Conservation (phyloP, 2,329 filamentous ascomycete genomes). For the Ascochyta viciae-villosae region DNA sequence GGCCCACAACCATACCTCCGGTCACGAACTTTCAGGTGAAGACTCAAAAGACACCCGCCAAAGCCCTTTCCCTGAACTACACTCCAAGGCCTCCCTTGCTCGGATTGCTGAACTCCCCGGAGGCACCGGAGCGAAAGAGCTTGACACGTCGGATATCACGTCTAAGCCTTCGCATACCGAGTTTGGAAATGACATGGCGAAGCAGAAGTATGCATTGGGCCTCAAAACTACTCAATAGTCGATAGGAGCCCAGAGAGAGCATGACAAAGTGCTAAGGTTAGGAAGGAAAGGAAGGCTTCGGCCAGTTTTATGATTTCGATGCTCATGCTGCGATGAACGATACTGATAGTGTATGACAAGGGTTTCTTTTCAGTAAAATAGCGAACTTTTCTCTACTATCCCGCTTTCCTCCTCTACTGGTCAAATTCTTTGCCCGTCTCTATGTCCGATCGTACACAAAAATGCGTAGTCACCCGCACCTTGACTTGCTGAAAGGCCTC, state of each 20-base stretch:
- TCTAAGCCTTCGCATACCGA: neutral
- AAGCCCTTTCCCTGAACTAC: conserved; percentile 7
- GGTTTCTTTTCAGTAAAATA: neutral
- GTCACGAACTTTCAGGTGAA: conserved; percentile 5
- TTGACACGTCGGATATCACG: conserved; percentile 1
- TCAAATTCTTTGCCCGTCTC: too few relatives aligned
- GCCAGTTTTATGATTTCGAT: neutral
- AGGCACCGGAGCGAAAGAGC: conserved; percentile 1
- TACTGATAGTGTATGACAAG: neutral
- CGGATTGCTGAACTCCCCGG: conserved; percentile 10
- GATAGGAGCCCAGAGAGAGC: neutral
- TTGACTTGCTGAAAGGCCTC: too few relatives aligned
- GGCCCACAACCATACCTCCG: neutral
- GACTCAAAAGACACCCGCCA: neutral
- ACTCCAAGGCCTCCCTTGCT: conserved; percentile 2
- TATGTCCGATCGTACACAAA: too few relatives aligned
- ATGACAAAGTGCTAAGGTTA: neutral
- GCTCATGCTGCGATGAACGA: neutral
- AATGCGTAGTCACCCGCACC: too few relatives aligned
- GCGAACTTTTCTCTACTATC: neutral
- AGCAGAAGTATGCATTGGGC: neutral
- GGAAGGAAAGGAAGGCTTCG: neutral
- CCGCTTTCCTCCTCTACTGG: too few relatives aligned
- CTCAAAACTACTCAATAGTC: neutral
- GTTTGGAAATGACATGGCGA: neutral